Percentiles rank a stretch among this genome's conserved stretches.
Conservation (phyloP, 2,329 filamentous ascomycete species). For the Aschersonia sp. region DNA sequence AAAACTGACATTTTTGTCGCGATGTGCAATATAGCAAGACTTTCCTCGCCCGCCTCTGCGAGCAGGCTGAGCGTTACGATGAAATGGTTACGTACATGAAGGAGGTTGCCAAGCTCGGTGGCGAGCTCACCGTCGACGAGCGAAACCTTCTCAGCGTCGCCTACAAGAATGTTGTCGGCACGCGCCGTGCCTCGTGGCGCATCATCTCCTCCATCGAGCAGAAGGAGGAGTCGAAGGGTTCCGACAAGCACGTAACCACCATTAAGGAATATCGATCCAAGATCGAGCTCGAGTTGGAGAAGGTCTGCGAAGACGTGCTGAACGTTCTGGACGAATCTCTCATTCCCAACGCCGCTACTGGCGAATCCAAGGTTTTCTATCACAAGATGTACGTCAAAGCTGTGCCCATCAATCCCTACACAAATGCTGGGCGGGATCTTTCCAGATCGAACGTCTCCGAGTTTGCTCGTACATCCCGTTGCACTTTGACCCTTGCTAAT, state of each 20-base stretch:
- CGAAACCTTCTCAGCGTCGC: conserved; percentile 96
- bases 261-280: conserved; percentile 97
- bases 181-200: conserved; percentile 95
- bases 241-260: conserved; percentile 82
- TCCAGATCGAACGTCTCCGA: too few relatives aligned
- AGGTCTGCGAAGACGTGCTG: conserved; percentile 95
- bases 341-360: conserved; percentile 89
- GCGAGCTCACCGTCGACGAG: conserved; percentile 86
- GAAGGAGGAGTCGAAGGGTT: conserved; percentile 99
- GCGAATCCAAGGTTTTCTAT: conserved; percentile 99
- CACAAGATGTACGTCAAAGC: conserved; percentile 82
- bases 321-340: conserved; percentile 86
- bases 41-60: conserved; percentile 98
- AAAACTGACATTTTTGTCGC: conserved; percentile 7
- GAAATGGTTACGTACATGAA: conserved; percentile 99
- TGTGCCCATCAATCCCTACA: neutral
- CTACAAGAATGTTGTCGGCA: conserved; percentile 99
- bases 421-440: too few relatives aligned
- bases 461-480: too few relatives aligned
- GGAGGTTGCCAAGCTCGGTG: conserved; percentile 85
- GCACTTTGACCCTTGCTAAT: neutral
- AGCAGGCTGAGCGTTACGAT: conserved; percentile 99
- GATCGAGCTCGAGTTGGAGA: conserved; percentile 94
- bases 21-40: conserved; percentile 61
- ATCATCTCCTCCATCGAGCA: conserved; percentile 99